Evolutionary conservation across 2,329 filamentous ascomycete genomes (phyloP), one percentile per base, ranked within the genome.

Genomic region (Hymenoscyphus repandus): DNA sequence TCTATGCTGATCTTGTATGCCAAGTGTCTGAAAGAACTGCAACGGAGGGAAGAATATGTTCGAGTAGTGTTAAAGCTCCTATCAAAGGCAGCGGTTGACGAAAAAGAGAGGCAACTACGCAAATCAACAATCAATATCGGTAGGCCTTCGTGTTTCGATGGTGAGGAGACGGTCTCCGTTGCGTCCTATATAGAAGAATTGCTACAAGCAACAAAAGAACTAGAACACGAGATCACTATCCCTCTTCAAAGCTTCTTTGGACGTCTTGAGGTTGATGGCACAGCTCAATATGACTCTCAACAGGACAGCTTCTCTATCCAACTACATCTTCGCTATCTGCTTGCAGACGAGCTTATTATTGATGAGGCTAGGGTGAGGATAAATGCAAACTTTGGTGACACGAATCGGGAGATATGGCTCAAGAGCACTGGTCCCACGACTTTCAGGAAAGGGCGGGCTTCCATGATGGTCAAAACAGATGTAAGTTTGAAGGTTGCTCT

Each of bases 1-100:
- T 86, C 86, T 0, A 88, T 96, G 78, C 76, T 97, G 5, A 80
- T 88, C 57, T 86, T 96, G 76, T 93, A 96, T 65, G 81, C 88
- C 0, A 79, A 80, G 44, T 97, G 91, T 66, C 75, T 99, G 27
- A 85, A 87, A 57, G 79, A 88, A 59, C 77, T 96, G 27, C 76
- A 86, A 44, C 81, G 83, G 12, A 82, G 83, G 53, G 86, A 92
- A 47, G 89, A 95, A 55, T 95, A 90, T 62, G 82, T 91, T 13
- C 80, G 81, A 20, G 83, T 88, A 7, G 76, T 89, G 7, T 73
- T 96, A 12, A 86, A 86, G 61, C 72, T 96, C 1, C 70, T 93
- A 10, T 80, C 79, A 6, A 90, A 88, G 63, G 78, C 81, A 0
- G 83, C 79, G 3, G 70, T 70, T 0, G 74, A 75, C 0, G 74